Evolutionary conservation across 2,329 filamentous ascomycete genomes (phyloP).

Genomic region (Fusarium sp.): DNA sequence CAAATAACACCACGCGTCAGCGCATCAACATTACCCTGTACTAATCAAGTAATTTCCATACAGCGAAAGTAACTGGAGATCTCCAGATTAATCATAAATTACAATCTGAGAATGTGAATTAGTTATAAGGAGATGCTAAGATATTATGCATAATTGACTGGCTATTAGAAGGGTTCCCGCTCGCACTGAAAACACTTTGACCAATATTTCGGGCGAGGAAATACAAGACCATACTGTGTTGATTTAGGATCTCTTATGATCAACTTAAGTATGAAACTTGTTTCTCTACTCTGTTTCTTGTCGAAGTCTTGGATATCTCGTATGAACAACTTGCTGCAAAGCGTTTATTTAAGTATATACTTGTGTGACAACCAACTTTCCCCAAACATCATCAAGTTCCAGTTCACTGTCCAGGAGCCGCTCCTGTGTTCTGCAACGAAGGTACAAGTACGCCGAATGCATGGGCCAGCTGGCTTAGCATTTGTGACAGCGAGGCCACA

Average conservation of each 20-base stretch:
- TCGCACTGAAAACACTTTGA: neutral
- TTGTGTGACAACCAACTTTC: neutral
- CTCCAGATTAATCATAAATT: neutral
- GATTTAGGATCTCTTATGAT: neutral
- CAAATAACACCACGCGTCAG: neutral
- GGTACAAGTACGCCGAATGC: neutral
- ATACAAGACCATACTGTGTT: accelerated
- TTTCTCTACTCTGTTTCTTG: neutral
- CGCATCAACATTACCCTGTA: neutral
- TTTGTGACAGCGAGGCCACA: neutral
- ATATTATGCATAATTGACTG: neutral
- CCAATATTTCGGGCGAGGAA: neutral
- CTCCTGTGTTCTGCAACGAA: neutral
- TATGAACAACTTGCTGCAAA: neutral
- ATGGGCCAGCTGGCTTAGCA: neutral
- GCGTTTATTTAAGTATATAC: neutral
- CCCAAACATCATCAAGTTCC: neutral
- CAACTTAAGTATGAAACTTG: neutral
- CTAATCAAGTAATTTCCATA: too few relatives aligned
- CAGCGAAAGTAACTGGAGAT: neutral
- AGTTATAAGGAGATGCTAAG: too few relatives aligned
- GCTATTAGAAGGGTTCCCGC: neutral
- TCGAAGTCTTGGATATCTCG: neutral
- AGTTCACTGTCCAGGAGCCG: neutral
- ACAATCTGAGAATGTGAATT: neutral